Conservation (phyloP, 2,329 filamentous ascomycete genomes). For the Penicillium decumbens region DNA sequence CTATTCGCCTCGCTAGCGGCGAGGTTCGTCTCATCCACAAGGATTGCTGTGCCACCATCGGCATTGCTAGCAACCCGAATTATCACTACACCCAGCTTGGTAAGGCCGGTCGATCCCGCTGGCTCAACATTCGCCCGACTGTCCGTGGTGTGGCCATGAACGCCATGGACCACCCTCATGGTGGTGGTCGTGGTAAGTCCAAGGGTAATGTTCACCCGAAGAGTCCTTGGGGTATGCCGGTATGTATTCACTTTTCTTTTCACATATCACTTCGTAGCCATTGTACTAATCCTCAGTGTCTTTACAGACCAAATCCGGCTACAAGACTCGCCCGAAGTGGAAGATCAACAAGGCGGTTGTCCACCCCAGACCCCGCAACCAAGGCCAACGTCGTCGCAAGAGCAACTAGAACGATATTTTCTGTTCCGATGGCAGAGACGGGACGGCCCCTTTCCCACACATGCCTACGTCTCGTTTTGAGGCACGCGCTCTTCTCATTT, state of each 20-base stretch:
- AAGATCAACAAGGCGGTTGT: constrained; percentile 93
- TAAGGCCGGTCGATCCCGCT: constrained; percentile 89
- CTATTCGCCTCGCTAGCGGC: constrained; percentile 82
- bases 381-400: constrained; percentile 74
- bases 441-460: not conserved
- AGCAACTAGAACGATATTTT: constrained; percentile 50
- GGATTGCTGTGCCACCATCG: constrained; percentile 91
- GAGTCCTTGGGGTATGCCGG: constrained; percentile 92
- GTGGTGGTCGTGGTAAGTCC: constrained; percentile 97
- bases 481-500: constrained; percentile 8
- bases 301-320: constrained; percentile 54
- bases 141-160: constrained; percentile 99
- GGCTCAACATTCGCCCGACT: constrained; percentile 90
- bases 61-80: constrained; percentile 87
- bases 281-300: constrained; percentile 12
- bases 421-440: not conserved
- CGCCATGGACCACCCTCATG: constrained; percentile 95
- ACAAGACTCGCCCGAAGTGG: constrained; percentile 83
- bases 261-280: constrained; percentile 8
- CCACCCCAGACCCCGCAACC: constrained; percentile 74
- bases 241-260: constrained; percentile 50
- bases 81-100: constrained; percentile 87
- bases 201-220: constrained; percentile 96
- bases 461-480: not conserved
- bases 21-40: constrained; percentile 85